phyloP scores from a whole-genome alignment of 78 protist species.

The Pelomyxa schiedti region DNA sequence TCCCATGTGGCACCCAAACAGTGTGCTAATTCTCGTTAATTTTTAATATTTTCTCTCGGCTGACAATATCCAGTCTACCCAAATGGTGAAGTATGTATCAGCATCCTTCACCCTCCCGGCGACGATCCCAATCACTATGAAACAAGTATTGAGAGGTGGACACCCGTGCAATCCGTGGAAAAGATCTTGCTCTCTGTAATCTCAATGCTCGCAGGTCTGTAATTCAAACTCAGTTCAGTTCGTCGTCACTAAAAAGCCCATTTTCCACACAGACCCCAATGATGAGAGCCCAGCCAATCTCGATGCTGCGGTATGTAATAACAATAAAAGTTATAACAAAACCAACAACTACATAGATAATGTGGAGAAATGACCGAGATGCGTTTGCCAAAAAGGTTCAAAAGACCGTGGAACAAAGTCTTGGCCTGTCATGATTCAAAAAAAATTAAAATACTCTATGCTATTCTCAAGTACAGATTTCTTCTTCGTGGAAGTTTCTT shows the following conservation, averaged over 20 bases:
- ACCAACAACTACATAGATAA: too few species aligned
- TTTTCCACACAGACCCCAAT: slow-evolving; percentile 57
- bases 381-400: slow-evolving; percentile 34
- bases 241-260: too few species aligned
- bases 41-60: neutral
- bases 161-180: slow-evolving; percentile 79
- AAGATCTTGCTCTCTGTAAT: slow-evolving; percentile 71
- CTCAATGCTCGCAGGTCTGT: slow-evolving; percentile 62
- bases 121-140: slow-evolving; percentile 82
- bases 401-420: slow-evolving; percentile 25
- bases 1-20: slow-evolving; percentile 60
- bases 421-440: too few species aligned
- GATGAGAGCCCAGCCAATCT: slow-evolving; percentile 85
- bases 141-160: slow-evolving; percentile 66
- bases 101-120: slow-evolving; percentile 85
- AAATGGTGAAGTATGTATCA: slow-evolving; percentile 86
- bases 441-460: too few species aligned
- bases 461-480: too few species aligned
- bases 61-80: slow-evolving; percentile 46
- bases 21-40: slow-evolving; percentile 11
- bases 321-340: too few species aligned
- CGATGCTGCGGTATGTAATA: slow-evolving; percentile 74
- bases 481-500: too few species aligned
- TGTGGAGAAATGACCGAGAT: slow-evolving; percentile 49
- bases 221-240: neutral